Evolutionary conservation across 176 grass and related monocot species (phyloP).

Genomic region (Zoysia pacifica): DNA sequence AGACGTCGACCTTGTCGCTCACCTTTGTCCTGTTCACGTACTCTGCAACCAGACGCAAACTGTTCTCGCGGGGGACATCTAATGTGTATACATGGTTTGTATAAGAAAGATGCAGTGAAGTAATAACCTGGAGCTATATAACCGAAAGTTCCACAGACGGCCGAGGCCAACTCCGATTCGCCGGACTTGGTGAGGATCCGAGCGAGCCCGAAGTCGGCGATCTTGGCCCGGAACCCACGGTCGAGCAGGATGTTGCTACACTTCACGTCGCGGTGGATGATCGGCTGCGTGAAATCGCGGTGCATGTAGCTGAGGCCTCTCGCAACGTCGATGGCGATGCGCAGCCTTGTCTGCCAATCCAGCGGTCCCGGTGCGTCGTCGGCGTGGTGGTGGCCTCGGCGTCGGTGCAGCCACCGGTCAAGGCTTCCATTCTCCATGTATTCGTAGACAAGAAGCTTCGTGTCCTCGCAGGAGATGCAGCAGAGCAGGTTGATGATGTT

Average conservation of each 20-base stretch:
- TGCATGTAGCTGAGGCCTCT: conserved; percentile 49
- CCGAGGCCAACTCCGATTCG: not conserved
- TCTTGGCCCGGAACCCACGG: not conserved
- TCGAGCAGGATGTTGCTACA: conserved; percentile 88
- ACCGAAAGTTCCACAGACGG: not conserved
- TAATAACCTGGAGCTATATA: not conserved
- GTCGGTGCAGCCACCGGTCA: not conserved
- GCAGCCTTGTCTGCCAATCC: not conserved
- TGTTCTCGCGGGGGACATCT: no score
- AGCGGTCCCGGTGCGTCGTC: not conserved
- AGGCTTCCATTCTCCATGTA: not conserved
- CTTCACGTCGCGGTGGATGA: conserved; percentile 86
- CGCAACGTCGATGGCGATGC: not conserved
- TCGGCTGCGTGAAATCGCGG: conserved; percentile 62
- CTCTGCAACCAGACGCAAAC: not conserved
- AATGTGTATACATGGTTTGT: no score
- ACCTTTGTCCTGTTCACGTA: conserved; percentile 17
- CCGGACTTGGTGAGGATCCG: not conserved
- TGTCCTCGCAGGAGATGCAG: not conserved
- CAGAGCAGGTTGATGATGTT: not conserved
- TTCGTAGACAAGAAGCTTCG: not conserved
- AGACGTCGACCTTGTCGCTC: conserved; percentile 52
- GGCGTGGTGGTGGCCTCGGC: not conserved
- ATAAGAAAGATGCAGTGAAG: no score
- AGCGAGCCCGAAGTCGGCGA: not conserved